Evolutionary conservation across 805 yeast genomes (phyloP).

Genomic region (Scheffersomyces lignosus): DNA sequence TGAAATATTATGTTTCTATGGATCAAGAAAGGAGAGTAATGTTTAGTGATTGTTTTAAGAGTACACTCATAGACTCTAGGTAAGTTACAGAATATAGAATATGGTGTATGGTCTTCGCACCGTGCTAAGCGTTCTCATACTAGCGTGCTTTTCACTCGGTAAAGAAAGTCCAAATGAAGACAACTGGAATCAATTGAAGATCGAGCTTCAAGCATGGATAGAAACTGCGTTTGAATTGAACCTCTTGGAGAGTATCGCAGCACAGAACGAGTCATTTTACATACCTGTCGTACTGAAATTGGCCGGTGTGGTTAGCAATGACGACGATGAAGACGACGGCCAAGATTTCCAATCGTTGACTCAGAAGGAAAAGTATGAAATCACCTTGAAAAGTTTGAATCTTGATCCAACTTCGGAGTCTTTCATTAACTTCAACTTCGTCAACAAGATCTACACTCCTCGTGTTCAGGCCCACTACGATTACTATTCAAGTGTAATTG

Average conservation of each 20-base stretch:
- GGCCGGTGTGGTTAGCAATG: constrained; percentile 9
- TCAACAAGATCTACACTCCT: constrained; percentile 55
- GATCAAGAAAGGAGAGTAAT: too few species aligned
- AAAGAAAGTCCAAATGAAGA: too few species aligned
- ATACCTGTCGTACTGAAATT: constrained; percentile 18
- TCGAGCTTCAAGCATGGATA: constrained; percentile 41
- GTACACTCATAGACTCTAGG: too few species aligned
- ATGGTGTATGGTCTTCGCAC: too few species aligned
- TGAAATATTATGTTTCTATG: too few species aligned
- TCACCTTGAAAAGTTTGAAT: constrained; percentile 4
- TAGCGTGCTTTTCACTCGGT: too few species aligned
- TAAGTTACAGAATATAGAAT: too few species aligned
- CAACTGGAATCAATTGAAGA: too few species aligned
- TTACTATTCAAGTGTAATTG: constrained; percentile 40
- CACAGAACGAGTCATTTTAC: constrained; percentile 37
- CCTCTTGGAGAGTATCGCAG: constrained; percentile 43
- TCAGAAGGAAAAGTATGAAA: constrained; percentile 5
- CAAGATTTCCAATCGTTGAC: background rate
- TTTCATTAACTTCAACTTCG: constrained; percentile 44
- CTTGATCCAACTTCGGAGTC: constrained; percentile 9
- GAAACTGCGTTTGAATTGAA: constrained; percentile 42
- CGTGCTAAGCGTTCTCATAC: too few species aligned
- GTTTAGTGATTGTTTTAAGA: too few species aligned
- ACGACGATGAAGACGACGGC: constrained; percentile 8
- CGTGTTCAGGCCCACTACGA: constrained; percentile 64